Conservation (phyloP, 1,284 basidiomycete genomes). For the Austroboletus niveus region DNA sequence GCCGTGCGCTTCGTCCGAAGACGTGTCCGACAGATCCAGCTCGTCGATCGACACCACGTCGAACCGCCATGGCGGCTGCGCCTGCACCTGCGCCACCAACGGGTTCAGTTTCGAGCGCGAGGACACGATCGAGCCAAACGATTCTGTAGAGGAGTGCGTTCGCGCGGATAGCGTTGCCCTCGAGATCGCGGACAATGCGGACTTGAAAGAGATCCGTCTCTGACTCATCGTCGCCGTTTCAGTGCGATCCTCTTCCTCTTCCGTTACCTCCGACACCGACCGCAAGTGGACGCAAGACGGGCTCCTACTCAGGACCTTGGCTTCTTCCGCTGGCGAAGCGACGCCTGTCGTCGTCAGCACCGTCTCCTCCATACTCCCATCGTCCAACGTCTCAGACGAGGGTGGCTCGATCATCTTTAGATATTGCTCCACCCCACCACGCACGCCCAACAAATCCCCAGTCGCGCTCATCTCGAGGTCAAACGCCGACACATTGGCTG, state of each 20-base stretch:
- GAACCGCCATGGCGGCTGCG: constrained; percentile 49
- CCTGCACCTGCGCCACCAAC: constrained; percentile 38
- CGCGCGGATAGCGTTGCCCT: constrained; percentile 19
- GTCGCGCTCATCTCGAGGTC: constrained; percentile 61
- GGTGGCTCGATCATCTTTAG: constrained; percentile 54
- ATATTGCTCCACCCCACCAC: constrained; percentile 65
- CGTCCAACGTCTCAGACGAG: constrained; percentile 11
- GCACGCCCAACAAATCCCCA: constrained; percentile 56
- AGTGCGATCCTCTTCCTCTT: constrained; percentile 30
- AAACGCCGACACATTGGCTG: constrained; percentile 62
- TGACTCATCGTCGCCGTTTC: constrained; percentile 13
- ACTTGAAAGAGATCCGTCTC: constrained; percentile 20
- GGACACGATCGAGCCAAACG: constrained; percentile 47
- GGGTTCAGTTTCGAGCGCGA: constrained; percentile 36
- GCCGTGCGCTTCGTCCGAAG: constrained; percentile 40
- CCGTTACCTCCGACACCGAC: constrained; percentile 31
- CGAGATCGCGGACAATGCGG: constrained; percentile 21
- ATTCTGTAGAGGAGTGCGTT: constrained; percentile 49
- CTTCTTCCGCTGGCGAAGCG: not conserved
- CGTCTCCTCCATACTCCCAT: not conserved
- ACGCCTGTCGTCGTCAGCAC: not conserved
- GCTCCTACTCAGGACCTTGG: constrained; percentile 5
- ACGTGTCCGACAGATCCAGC: constrained; percentile 69
- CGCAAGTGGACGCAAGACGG: constrained; percentile 25
- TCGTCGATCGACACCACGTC: constrained; percentile 76